Conservation (phyloP, 2,329 filamentous ascomycete species). For the Talaromyces sp. region DNA sequence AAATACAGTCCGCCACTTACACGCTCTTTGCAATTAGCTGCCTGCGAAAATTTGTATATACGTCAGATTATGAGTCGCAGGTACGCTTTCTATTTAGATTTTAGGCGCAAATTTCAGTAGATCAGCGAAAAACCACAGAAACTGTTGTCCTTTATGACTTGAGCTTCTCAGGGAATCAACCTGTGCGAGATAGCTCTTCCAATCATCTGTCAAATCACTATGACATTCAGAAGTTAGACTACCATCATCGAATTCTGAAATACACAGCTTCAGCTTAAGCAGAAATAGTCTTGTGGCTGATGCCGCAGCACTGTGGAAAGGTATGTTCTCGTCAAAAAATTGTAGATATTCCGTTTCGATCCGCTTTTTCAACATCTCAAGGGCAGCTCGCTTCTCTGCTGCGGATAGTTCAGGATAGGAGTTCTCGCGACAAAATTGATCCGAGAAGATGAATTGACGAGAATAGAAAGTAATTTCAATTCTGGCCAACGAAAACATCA, state of each 20-base stretch:
- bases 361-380: slow-evolving; percentile 12
- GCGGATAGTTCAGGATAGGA: slow-evolving; percentile 11
- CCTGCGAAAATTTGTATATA: background rate
- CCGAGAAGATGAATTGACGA: slow-evolving; percentile 17
- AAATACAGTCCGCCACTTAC: too few species aligned
- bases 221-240: background rate
- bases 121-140: background rate
- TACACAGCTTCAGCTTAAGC: background rate
- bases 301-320: background rate
- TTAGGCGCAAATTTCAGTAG: background rate
- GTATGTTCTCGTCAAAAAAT: slow-evolving; percentile 10
- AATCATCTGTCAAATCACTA: background rate
- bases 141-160: background rate
- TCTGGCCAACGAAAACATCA: slow-evolving; percentile 18
- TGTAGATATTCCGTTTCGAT: slow-evolving; percentile 15
- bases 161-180: background rate
- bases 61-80: too few species aligned
- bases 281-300: background rate
- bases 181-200: background rate
- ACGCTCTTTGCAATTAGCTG: background rate
- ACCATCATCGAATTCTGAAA: background rate
- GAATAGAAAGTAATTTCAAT: slow-evolving; percentile 16
- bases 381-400: slow-evolving; percentile 13
- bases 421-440: slow-evolving; percentile 15
- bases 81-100: background rate